Conservation (phyloP, 2,329 filamentous ascomycete genomes). For the Botryotinia narcissicola region DNA sequence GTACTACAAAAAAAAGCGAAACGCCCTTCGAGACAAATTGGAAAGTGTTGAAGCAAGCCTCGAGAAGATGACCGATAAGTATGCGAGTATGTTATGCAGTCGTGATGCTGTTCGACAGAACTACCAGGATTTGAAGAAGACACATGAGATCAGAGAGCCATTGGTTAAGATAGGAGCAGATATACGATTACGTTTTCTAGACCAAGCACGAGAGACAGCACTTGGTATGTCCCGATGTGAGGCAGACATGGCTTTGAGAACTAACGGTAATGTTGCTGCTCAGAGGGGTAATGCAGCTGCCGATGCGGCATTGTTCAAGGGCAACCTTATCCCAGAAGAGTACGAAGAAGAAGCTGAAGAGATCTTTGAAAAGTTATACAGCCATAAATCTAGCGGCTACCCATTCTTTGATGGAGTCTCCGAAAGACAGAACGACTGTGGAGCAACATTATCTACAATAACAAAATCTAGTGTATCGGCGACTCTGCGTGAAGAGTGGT, state of each 20-base stretch:
- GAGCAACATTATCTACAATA: no score
- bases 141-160: neutral
- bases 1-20: no score
- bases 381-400: no score
- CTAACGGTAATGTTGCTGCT: conserved; percentile 17
- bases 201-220: conserved; percentile 2
- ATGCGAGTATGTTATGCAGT: no score
- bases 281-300: conserved; percentile 4
- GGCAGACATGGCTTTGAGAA: neutral
- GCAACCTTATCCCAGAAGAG: neutral
- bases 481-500: no score
- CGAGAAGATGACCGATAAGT: no score
- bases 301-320: conserved; percentile 2
- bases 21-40: no score
- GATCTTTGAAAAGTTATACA: neutral
- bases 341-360: neutral
- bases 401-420: no score
- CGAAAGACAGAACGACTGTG: neutral
- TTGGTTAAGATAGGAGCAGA: conserved; percentile 19
- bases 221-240: neutral
- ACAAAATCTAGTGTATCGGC: no score
- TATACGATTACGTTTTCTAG: conserved; percentile 8
- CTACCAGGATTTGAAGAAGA: no score
- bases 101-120: no score
- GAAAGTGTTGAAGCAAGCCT: no score